Conservation (phyloP, 306 rosid species). For the Quercus gilva region DNA sequence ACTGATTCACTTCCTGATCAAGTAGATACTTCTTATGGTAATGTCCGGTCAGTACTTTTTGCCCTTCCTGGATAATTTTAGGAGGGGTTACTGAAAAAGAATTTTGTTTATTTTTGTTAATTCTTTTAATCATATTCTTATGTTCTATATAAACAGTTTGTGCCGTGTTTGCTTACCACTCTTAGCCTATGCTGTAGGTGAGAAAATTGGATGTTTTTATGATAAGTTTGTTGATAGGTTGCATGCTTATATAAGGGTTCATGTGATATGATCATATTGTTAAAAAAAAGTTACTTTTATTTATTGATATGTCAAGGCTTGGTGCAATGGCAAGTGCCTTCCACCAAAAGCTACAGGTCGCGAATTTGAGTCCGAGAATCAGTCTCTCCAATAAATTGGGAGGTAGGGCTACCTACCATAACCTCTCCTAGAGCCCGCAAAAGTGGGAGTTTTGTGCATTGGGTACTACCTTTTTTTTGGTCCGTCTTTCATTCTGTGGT, state of each 20-base stretch:
- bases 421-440: too few species aligned
- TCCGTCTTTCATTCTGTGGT: neutral
- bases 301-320: too few species aligned
- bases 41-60: slow-evolving; percentile 30
- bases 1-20: slow-evolving; percentile 38
- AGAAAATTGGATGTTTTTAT: neutral
- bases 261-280: neutral
- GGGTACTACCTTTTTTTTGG: neutral
- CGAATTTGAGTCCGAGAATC: too few species aligned
- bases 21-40: slow-evolving; percentile 49
- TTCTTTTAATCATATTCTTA: neutral
- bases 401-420: too few species aligned
- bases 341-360: too few species aligned
- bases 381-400: too few species aligned
- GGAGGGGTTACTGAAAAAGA: neutral
- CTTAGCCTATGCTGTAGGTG: neutral
- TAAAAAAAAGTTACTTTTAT: neutral
- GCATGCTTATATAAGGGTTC: neutral
- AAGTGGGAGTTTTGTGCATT: too few species aligned
- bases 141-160: neutral
- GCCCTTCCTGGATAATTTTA: slow-evolving; percentile 13
- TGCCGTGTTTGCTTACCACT: neutral
- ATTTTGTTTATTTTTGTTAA: neutral
- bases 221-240: neutral
- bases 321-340: too few species aligned